Base-by-base conservation (phyloP, 495 filamentous ascomycete genomes). In the Talaromyces ruber region DNA sequence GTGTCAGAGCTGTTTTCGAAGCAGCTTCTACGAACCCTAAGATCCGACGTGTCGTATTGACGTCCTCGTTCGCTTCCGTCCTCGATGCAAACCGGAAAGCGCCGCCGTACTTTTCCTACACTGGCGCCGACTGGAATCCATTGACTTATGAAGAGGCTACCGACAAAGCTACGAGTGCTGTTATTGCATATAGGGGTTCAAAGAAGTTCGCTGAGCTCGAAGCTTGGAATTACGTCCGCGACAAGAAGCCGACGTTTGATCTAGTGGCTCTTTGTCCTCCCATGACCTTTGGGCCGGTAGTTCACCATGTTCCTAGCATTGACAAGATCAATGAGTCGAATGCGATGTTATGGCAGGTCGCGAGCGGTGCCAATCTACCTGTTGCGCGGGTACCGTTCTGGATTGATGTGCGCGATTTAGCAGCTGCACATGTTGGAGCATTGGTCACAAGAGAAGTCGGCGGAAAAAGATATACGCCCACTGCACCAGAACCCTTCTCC, bases 121-220 rank as follows among this genome's bases (percentile, higher is more conserved):
- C 18, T 2, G 43, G 29, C n/a, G 78, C 83, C 47, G 58, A 60
- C 37, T 60, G 58, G 58, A 60, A 60, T 25, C 58, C 58, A 8
- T 83, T 84, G 43, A 91, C 96, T 1, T 92, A 96, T 37, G 88
- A 91, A 0, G 93, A 97, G 68, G 71, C 96, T 11, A 87, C 95
- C 16, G 90, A 97, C 67, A 86, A 88, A 3, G 72, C 82, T 29
- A 29, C 55, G n/a, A 58, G 24, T 5, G 28, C 55, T 16, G 82
- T 83, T 14, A 91, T 90, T 0, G 45, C 58, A 25, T 60, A 60
- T n/a, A 24, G 37, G 22, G 58, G 37, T 21, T 60, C 58, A 16
- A 60, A 60, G 22, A 60, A 30, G 4, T 28, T 60, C 32, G 58
- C 58, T 4, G 58, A 60, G 34, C 24, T 47, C 1, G 58, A 45